phyloP scores from a whole-genome alignment of 768 basidiomycete genomes.

The Boletus patriciae region DNA sequence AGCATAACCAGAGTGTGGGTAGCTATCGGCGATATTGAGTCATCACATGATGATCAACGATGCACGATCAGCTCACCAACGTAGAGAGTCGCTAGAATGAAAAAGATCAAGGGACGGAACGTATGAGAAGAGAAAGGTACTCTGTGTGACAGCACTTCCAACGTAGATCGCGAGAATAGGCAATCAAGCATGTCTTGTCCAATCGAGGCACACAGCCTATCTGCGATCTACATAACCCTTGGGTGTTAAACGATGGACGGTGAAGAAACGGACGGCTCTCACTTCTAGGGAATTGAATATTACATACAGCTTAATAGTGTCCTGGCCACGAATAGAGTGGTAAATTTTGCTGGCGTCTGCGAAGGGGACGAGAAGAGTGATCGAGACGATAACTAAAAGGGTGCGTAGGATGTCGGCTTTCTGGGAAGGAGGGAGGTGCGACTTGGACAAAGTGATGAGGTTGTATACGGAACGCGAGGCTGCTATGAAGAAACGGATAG shows the following conservation, averaged over 20 bases:
- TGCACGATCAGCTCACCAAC: conserved; percentile 53
- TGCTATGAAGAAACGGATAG: conserved; percentile 79
- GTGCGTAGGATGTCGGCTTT: conserved; percentile 91
- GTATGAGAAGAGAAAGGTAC: conserved; percentile 61
- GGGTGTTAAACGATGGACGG: neutral
- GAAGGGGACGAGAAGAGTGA: conserved; percentile 71
- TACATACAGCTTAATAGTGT: conserved; percentile 98
- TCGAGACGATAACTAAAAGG: conserved; percentile 70
- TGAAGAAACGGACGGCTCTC: conserved; percentile 27
- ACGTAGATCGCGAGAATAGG: conserved; percentile 89
- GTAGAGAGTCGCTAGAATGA: conserved; percentile 78
- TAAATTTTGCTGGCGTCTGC: conserved; percentile 98
- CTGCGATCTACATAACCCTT: conserved; percentile 71
- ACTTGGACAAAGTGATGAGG: conserved; percentile 47
- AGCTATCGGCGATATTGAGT: conserved; percentile 44
- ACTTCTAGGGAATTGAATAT: conserved; percentile 99
- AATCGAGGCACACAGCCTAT: conserved; percentile 91
- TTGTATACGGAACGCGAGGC: conserved; percentile 54
- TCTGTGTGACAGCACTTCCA: conserved; percentile 68
- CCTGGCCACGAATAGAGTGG: conserved; percentile 95
- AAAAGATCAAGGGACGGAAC: conserved; percentile 81
- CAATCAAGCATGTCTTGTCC: conserved; percentile 98
- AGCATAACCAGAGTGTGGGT: conserved; percentile 92
- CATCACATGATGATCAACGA: neutral
- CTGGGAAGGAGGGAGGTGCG: conserved; percentile 77